phyloP scores from a whole-genome alignment of 768 basidiomycete species.

The Hypholoma fasciculare region DNA sequence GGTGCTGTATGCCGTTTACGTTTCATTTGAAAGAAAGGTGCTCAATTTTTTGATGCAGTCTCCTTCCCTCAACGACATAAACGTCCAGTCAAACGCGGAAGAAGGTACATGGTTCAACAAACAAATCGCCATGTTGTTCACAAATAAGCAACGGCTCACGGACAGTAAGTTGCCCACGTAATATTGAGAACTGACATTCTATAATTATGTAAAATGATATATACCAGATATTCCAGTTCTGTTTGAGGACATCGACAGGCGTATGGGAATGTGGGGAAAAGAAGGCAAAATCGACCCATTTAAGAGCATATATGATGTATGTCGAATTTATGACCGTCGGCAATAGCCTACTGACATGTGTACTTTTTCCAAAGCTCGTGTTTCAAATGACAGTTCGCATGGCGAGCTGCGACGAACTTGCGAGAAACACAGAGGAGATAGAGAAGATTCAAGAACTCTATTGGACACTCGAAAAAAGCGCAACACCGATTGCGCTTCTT shows the following conservation, averaged over 20 bases:
- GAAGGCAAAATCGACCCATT: constrained; percentile 29
- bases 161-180: constrained; percentile 10
- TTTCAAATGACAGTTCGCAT: constrained; percentile 41
- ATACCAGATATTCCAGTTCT: constrained; percentile 14
- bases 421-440: constrained; percentile 23
- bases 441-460: constrained; percentile 24
- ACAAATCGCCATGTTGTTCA: constrained; percentile 16
- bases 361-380: constrained; percentile 25
- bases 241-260: constrained; percentile 23
- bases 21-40: background rate
- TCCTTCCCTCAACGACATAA: constrained; percentile 25
- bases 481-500: constrained; percentile 30
- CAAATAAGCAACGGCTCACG: constrained; percentile 16
- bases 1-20: constrained; percentile 10
- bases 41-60: background rate
- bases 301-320: constrained; percentile 28
- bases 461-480: constrained; percentile 33
- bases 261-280: constrained; percentile 24
- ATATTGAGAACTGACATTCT: background rate
- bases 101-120: constrained; percentile 21
- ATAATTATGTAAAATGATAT: background rate
- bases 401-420: constrained; percentile 34
- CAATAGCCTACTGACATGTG: background rate
- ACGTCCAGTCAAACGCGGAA: constrained; percentile 7
- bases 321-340: background rate